Percentiles rank a stretch among this genome's conserved stretches.
Conservation (phyloP, 306 rosid genomes). For the Pyrus betulifolia region DNA sequence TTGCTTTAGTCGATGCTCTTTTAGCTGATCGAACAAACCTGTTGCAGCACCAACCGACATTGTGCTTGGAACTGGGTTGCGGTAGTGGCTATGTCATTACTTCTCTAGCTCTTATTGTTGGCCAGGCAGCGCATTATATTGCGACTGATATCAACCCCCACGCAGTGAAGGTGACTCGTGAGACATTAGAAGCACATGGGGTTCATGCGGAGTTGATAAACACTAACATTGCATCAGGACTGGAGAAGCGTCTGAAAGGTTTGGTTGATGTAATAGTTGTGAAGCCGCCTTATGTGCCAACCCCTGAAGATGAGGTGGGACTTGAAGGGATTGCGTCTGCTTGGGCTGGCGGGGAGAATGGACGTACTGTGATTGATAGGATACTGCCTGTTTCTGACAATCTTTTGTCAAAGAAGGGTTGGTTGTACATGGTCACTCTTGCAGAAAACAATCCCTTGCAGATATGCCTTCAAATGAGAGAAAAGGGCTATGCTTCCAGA, state of each 20-base stretch:
- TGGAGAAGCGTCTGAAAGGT: slow-evolving; percentile 72
- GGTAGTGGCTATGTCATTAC: slow-evolving; percentile 96
- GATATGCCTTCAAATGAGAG: slow-evolving; percentile 67
- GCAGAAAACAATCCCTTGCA: slow-evolving; percentile 64
- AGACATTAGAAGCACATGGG: slow-evolving; percentile 79
- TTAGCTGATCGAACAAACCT: slow-evolving; percentile 65
- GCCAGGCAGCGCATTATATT: slow-evolving; percentile 33
- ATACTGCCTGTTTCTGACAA: slow-evolving; percentile 64
- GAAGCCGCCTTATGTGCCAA: slow-evolving; percentile 95
- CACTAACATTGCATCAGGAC: slow-evolving; percentile 70
- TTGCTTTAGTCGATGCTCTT: slow-evolving; percentile 92
- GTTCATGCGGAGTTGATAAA: slow-evolving; percentile 71
- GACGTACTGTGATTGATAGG: slow-evolving; percentile 71
- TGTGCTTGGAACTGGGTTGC: slow-evolving; percentile 88
- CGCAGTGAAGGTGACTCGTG: slow-evolving; percentile 59
- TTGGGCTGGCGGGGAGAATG: slow-evolving; percentile 98
- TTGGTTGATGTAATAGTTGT: slow-evolving; percentile 81
- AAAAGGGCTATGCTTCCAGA: slow-evolving; percentile 73
- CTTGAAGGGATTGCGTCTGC: slow-evolving; percentile 67
- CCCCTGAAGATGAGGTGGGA: slow-evolving; percentile 91
- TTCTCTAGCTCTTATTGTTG: slow-evolving; percentile 85
- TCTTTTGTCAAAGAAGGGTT: slow-evolving; percentile 79
- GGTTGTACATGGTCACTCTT: slow-evolving; percentile 87
- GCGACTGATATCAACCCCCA: slow-evolving; percentile 90
- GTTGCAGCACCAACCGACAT: slow-evolving; percentile 50